phyloP scores from a whole-genome alignment of 1,284 basidiomycete species.

The Pascua guehoae region DNA sequence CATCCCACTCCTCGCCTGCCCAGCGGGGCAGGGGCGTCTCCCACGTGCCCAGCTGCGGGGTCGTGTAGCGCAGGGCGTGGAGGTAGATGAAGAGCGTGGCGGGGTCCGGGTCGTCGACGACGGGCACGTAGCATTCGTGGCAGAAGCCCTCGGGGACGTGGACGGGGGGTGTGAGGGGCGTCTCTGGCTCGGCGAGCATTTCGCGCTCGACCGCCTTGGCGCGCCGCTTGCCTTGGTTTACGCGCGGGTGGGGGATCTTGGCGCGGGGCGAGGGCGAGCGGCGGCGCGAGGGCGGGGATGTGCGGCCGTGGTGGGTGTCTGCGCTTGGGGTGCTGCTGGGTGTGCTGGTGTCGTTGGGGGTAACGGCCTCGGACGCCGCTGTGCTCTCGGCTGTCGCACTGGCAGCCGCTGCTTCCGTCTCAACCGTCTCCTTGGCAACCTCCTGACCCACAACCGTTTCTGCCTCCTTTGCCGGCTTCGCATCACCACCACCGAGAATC shows the following conservation, averaged over 20 bases:
- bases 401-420: constrained; percentile 7
- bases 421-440: constrained; percentile 4
- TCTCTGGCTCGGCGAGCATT: constrained; percentile 21
- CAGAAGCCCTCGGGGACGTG: constrained; percentile 56
- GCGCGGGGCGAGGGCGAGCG: background rate
- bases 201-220: constrained; percentile 21
- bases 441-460: background rate
- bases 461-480: constrained; percentile 14
- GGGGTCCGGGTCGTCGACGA: constrained; percentile 84
- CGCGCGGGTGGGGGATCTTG: constrained; percentile 19
- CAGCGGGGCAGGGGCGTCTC: constrained; percentile 49
- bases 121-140: constrained; percentile 78
- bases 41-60: constrained; percentile 45
- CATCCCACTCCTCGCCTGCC: constrained; percentile 49
- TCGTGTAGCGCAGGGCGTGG: constrained; percentile 78
- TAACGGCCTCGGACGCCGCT: too few species aligned
- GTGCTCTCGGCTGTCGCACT: background rate
- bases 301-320: background rate
- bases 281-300: background rate
- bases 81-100: constrained; percentile 89
- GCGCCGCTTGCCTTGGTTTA: constrained; percentile 8
- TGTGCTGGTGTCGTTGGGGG: background rate
- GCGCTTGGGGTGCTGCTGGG: too few species aligned
- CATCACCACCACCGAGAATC: background rate
- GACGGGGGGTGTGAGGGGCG: constrained; percentile 48